These are phyloP conservation scores for Zygosaccharomyces gambellarensis DNA, from an alignment of 805 yeast species.

Conservation along the genomic window DNA sequence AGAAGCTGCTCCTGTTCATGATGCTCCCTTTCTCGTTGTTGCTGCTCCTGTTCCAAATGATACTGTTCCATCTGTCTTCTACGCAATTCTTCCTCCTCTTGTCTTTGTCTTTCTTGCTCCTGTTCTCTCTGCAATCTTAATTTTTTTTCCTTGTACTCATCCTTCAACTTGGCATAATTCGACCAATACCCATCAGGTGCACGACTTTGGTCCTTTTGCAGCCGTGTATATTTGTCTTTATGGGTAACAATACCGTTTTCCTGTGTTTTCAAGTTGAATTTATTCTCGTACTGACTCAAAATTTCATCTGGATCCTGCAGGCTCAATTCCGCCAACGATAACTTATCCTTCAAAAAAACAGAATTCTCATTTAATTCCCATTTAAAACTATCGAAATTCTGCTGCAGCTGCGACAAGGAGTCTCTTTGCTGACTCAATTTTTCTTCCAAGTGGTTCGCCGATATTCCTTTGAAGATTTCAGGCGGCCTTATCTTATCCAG, in stretches of 20 bases:
- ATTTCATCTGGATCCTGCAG: constrained; percentile 2
- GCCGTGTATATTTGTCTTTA: constrained; percentile 17
- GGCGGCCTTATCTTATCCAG: constrained; percentile 22
- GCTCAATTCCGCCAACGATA: constrained; percentile 6
- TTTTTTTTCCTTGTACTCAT: constrained; percentile 13
- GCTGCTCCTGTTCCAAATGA: constrained; percentile 8
- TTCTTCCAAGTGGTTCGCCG: constrained; percentile 12
- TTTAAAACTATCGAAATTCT: constrained; percentile 5
- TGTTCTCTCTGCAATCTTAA: constrained; percentile 13
- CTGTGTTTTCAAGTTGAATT: constrained; percentile 15
- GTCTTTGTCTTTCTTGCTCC: constrained; percentile 15
- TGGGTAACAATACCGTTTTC: constrained; percentile 18
- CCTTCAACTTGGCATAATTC: constrained; percentile 16
- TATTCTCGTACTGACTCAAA: constrained; percentile 13
- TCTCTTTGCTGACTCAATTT: constrained; percentile 15
- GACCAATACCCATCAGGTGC: constrained; percentile 34
- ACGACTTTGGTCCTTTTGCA: constrained; percentile 20
- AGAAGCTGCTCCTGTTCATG: constrained; percentile 10
- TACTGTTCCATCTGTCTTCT: constrained; percentile 9
- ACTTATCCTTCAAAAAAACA: constrained; percentile 11
- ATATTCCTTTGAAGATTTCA: constrained; percentile 9
- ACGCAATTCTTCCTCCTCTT: constrained; percentile 12
- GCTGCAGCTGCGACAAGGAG: constrained; percentile 6
- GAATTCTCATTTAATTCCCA: constrained; percentile 6
- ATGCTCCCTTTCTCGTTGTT: constrained; percentile 15